Conservation (phyloP, 164 flowering plant species). For the Umbilicus rupestris region DNA sequence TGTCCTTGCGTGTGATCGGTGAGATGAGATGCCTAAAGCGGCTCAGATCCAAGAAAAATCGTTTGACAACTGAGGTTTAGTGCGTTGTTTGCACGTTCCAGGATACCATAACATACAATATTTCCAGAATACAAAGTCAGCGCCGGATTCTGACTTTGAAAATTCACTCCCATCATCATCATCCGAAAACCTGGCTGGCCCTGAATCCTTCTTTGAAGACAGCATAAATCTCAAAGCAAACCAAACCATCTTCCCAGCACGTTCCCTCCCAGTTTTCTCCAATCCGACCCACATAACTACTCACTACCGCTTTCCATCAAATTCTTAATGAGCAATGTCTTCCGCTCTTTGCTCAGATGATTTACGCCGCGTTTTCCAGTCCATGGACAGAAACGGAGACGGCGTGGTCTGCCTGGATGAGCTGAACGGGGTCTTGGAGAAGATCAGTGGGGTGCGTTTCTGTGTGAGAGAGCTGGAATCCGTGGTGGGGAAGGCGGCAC, state of each 20-base stretch:
- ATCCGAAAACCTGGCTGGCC: background rate
- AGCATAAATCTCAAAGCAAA: background rate
- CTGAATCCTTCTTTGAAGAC: background rate
- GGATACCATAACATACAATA: background rate
- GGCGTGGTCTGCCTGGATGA: conserved; percentile 1
- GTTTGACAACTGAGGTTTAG: background rate
- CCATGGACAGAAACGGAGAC: conserved; percentile 1
- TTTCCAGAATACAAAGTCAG: background rate
- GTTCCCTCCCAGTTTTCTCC: background rate
- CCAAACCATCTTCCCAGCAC: background rate
- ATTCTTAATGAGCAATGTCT: too few species aligned
- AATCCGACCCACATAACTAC: background rate
- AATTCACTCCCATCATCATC: background rate
- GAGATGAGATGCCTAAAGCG: too few species aligned
- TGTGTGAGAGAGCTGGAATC: background rate
- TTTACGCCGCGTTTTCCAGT: background rate
- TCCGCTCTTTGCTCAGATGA: background rate
- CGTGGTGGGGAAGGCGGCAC: background rate
- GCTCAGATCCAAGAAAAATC: background rate
- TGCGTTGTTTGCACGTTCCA: background rate
- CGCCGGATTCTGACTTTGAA: background rate
- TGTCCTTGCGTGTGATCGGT: too few species aligned
- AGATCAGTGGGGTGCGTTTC: background rate
- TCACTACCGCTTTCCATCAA: too few species aligned
- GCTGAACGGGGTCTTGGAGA: background rate